Conservation (phyloP, 1,284 basidiomycete species). For the Papiliotrema terrestris region DNA sequence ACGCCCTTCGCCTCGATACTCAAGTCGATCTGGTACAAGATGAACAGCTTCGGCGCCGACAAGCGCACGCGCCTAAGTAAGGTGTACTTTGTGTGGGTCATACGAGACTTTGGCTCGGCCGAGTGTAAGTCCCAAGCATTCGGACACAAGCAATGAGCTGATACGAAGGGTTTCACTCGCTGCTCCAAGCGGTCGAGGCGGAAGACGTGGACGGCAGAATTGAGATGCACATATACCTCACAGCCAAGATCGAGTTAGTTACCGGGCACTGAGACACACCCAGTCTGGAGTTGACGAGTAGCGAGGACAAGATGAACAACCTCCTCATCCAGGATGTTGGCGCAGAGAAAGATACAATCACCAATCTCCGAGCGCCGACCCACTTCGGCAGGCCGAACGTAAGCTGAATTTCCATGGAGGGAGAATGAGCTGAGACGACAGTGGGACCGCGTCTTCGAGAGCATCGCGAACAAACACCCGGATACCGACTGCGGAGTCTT, state of each 20-base stretch:
- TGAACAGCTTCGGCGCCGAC: constrained; percentile 60
- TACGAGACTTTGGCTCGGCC: constrained; percentile 69
- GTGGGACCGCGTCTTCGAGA: constrained; percentile 77
- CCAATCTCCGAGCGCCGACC: constrained; percentile 77
- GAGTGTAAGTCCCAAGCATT: constrained; percentile 20
- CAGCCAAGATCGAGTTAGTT: constrained; percentile 66
- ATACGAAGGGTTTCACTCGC: constrained; percentile 69
- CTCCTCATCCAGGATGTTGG: constrained; percentile 85
- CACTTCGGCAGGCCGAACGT: constrained; percentile 84
- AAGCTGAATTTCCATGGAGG: constrained; percentile 8
- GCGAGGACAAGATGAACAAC: constrained; percentile 80
- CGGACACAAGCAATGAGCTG: not conserved
- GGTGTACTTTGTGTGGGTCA: constrained; percentile 56
- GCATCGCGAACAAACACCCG: constrained; percentile 70
- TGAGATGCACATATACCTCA: constrained; percentile 88
- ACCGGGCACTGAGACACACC: not conserved
- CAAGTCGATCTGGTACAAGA: constrained; percentile 88
- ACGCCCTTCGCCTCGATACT: constrained; percentile 88
- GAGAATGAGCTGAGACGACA: not conserved
- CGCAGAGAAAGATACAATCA: constrained; percentile 81
- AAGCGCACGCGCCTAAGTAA: constrained; percentile 40
- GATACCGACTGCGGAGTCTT: constrained; percentile 66
- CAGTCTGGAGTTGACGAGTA: not conserved
- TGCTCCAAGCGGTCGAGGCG: constrained; percentile 84
- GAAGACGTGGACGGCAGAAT: constrained; percentile 77